Base-by-base conservation (phyloP, 2,329 filamentous ascomycete genomes). In the Thielaviopsis punctulata region DNA sequence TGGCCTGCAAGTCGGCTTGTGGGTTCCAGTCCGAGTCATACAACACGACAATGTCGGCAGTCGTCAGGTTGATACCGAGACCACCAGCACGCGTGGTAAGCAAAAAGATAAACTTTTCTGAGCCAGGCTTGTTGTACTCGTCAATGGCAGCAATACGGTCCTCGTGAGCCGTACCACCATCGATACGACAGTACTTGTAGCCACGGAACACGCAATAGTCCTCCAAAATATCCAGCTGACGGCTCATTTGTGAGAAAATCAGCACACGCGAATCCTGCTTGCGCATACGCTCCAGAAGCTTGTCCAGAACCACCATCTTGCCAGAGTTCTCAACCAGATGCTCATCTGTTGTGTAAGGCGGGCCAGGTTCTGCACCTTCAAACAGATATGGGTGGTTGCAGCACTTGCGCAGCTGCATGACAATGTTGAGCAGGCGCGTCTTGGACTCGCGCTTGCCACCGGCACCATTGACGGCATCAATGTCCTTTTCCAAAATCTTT, bases 11-110 rank as follows among this genome's bases (percentile, higher is more conserved):
- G 79, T 98, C 92, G 18, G 92, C 92, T 67, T 98, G 92, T 9
- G 92, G 92, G 62, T 95, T 96, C 92, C 92, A 98, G 64, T 98
- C 92, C 61, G 89, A 95, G 65, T 98, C 92, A 62, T 92, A 98
- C 6, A 98, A 77, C 25, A 98, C 79, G 54, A 98, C 92, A 62
- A 96, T 95, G 61, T 98, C 92, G 52, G 92, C 92, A 56, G 77
- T 83, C 0, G 92, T 98, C 63, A 98, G 70, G 64, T 98, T 98
- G 72, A 98, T 98, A 61, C 92, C 92, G 52, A 98, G 70, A 60
- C 92, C 92, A 72, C 92, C 92, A 53, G 92, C 92, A 68, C 92
- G 82, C 39, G 92, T 98, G 0, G 92, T 98, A 45, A 98, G 74
- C 56, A 98, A 72, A 67, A 98, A 98, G 54, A 98, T 76, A 60